These are phyloP conservation scores for Ceratonia siliqua DNA, from an alignment of 306 rosid species.

Conservation along the genomic window DNA sequence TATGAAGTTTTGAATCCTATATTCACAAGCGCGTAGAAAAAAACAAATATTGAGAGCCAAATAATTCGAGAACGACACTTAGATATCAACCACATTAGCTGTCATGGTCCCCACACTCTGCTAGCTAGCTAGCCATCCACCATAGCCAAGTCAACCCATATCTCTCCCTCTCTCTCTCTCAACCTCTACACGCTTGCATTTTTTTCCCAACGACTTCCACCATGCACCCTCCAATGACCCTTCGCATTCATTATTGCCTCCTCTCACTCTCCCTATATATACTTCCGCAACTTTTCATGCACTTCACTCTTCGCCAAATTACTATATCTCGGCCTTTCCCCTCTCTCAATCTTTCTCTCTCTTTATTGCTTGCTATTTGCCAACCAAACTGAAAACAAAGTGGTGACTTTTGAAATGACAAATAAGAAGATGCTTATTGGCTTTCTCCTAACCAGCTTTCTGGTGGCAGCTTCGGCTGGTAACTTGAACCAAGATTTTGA, in stretches of 20 bases:
- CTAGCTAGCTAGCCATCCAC: slow-evolving; percentile 10
- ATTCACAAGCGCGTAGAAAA: not conserved
- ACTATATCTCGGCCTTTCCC: not conserved
- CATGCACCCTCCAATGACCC: slow-evolving; percentile 9
- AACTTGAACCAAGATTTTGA: slow-evolving; percentile 51
- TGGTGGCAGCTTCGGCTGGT: slow-evolving; percentile 16
- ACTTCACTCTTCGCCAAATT: slow-evolving; percentile 33
- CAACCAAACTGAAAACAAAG: not conserved
- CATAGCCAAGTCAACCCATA: slow-evolving; percentile 44
- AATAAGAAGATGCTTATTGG: not conserved
- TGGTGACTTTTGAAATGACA: not conserved
- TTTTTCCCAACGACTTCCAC: slow-evolving; percentile 47
- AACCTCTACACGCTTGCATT: slow-evolving; percentile 29
- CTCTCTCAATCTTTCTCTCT: not conserved
- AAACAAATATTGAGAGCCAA: slow-evolving; percentile 5
- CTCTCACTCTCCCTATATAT: slow-evolving; percentile 33
- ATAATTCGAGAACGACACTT: slow-evolving; percentile 28
- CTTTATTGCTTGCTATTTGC: not conserved
- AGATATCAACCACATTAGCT: slow-evolving; percentile 34
- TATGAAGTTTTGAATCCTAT: slow-evolving; percentile 6
- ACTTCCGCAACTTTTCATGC: slow-evolving; percentile 37
- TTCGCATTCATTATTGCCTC: slow-evolving; percentile 30
- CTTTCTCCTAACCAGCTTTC: slow-evolving; percentile 16
- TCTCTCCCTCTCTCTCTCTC: not conserved
- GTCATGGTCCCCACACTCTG: slow-evolving; percentile 38